Conservation (phyloP, 176 grass and related monocot species). For the Hsuehochloa calcarea region DNA sequence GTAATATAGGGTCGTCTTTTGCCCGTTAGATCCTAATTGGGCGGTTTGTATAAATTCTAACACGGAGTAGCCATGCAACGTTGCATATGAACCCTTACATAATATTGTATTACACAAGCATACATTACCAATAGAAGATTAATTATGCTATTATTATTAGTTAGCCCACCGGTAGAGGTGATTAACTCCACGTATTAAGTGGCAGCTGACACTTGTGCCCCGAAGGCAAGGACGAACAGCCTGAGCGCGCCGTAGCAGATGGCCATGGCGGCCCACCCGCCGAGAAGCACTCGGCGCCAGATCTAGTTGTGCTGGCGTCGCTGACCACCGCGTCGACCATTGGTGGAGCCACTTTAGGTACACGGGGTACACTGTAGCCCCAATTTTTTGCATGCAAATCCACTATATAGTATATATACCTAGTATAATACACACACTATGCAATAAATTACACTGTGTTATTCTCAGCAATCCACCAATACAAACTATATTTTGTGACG, state of each 20-base stretch:
- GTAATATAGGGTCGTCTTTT: too few species aligned
- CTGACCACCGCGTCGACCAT: neutral
- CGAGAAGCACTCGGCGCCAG: constrained; percentile 28
- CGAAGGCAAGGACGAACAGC: constrained; percentile 27
- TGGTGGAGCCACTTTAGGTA: too few species aligned
- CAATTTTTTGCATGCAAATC: too few species aligned
- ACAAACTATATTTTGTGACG: too few species aligned
- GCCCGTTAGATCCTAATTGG: neutral
- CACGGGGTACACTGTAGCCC: too few species aligned
- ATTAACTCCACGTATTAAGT: neutral
- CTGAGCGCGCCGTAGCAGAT: constrained; percentile 34
- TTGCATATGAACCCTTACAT: too few species aligned
- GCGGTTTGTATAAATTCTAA: neutral
- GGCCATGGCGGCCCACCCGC: constrained; percentile 49
- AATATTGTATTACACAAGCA: neutral
- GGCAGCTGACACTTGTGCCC: neutral
- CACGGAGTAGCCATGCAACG: too few species aligned
- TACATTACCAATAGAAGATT: neutral
- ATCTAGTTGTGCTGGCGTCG: neutral
- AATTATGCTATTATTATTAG: neutral
- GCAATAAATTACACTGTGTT: too few species aligned
- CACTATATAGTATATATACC: too few species aligned
- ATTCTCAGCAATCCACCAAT: too few species aligned
- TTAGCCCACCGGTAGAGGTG: neutral
- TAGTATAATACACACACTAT: too few species aligned